Percentiles rank a stretch among this genome's conserved stretches.
These are phyloP conservation scores for Plasmodium malariae DNA, from an alignment of 169 alveolate genomes.

Conservation along the genomic window DNA sequence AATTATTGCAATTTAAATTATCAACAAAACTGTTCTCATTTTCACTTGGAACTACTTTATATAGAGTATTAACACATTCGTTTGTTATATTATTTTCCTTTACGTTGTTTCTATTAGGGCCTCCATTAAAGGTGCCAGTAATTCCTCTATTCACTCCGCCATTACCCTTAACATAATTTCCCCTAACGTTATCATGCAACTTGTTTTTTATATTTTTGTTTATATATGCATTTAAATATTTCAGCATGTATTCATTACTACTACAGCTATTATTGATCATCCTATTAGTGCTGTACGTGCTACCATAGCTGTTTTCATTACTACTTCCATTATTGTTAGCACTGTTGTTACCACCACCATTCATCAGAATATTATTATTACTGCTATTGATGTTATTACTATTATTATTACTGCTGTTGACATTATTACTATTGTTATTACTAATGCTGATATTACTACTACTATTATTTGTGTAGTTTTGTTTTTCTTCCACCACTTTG, in stretches of 20 bases:
- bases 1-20: background rate
- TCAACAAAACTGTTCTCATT: too few relatives aligned
- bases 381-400: too few relatives aligned
- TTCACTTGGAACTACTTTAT: background rate
- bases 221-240: slow-evolving; percentile 26
- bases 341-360: too few relatives aligned
- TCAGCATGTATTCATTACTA: slow-evolving; percentile 18
- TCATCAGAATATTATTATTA: too few relatives aligned
- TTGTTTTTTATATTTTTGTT: slow-evolving; percentile 15
- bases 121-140: background rate
- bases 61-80: background rate
- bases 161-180: background rate
- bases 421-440: too few relatives aligned
- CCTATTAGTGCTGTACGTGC: background rate
- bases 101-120: background rate
- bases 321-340: background rate
- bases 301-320: background rate
- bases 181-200: background rate
- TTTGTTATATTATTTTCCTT: background rate
- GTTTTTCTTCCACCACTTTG: background rate
- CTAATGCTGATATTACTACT: too few relatives aligned
- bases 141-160: background rate
- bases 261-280: background rate
- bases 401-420: too few relatives aligned
- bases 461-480: too few relatives aligned